Evolutionary conservation across 805 yeast genomes (phyloP).

Genomic region (Candida qinlingensis): DNA sequence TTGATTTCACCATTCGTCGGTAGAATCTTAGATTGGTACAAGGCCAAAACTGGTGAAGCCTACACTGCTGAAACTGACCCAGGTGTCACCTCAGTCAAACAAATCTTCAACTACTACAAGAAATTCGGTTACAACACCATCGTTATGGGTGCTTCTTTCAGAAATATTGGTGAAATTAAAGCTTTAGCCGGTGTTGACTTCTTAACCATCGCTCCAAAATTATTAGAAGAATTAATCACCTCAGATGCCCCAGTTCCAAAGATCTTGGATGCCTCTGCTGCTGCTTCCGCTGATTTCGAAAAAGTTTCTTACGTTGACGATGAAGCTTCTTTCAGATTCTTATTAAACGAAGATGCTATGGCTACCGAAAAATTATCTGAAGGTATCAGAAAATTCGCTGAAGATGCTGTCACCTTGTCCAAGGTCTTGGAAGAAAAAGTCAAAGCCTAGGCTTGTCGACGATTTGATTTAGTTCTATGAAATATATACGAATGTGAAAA

Average conservation of each 20-base stretch:
- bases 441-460: constrained; percentile 27
- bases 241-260: constrained; percentile 77
- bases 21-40: constrained; percentile 98
- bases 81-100: constrained; percentile 88
- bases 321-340: constrained; percentile 87
- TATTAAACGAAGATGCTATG: constrained; percentile 94
- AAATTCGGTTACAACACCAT: constrained; percentile 93
- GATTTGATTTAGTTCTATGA: not conserved
- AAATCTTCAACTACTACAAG: constrained; percentile 95
- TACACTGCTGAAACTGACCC: constrained; percentile 84
- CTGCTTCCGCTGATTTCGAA: constrained; percentile 48
- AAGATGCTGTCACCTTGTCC: constrained; percentile 80
- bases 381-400: constrained; percentile 96
- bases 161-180: constrained; percentile 92
- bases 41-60: constrained; percentile 85
- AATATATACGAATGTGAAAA: too few species aligned
- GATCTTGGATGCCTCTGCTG: constrained; percentile 65
- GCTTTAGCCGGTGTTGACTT: constrained; percentile 96
- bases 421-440: constrained; percentile 58
- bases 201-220: constrained; percentile 90
- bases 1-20: constrained; percentile 98
- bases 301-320: constrained; percentile 80
- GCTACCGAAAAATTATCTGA: constrained; percentile 96
- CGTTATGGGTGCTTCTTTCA: constrained; percentile 99
- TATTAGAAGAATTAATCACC: constrained; percentile 82